A percentile compares a stretch with the other conserved stretches of the same genome.
phyloP scores from a whole-genome alignment of 176 grass and related monocot species.

The Themeda triandra region DNA sequence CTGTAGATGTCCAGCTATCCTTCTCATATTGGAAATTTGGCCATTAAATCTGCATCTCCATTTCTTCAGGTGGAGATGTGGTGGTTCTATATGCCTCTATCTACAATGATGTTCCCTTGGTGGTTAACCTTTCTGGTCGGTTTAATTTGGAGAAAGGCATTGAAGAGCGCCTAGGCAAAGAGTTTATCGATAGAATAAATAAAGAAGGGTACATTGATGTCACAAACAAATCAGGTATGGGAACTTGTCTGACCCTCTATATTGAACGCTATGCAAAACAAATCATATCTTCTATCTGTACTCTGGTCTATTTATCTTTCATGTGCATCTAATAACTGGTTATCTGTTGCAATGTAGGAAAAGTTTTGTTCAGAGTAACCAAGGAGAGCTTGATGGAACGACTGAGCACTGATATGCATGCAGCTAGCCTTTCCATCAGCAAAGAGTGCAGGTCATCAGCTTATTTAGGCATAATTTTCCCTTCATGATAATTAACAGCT shows the following conservation, averaged over 20 bases:
- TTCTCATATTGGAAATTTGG: not conserved
- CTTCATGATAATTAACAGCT: not conserved
- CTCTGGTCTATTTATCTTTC: not conserved
- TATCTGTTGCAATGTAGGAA: conserved; percentile 32
- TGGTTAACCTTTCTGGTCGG: conserved; percentile 78
- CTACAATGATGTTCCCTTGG: conserved; percentile 67
- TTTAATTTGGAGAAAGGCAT: conserved; percentile 74
- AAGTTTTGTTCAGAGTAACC: conserved; percentile 56
- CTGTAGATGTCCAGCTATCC: not conserved
- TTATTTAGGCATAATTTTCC: not conserved
- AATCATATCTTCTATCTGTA: not conserved
- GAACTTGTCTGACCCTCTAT: not conserved
- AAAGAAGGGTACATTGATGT: conserved; percentile 80
- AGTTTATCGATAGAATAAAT: conserved; percentile 64
- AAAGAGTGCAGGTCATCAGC: conserved; percentile 67
- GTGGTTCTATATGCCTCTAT: conserved; percentile 89
- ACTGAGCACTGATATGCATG: conserved; percentile 65
- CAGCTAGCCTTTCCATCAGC: conserved; percentile 63
- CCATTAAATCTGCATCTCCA: not conserved
- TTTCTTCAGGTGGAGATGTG: conserved; percentile 67
- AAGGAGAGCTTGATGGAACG: conserved; percentile 83
- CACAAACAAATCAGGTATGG: conserved; percentile 54
- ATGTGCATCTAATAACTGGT: not conserved
- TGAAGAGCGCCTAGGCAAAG: conserved; percentile 73
- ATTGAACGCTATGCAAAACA: not conserved